A percentile compares a stretch with the other conserved stretches of the same genome.
phyloP scores from a whole-genome alignment of 192 early-diverging fungal genomes.

The Endogone sp. region DNA sequence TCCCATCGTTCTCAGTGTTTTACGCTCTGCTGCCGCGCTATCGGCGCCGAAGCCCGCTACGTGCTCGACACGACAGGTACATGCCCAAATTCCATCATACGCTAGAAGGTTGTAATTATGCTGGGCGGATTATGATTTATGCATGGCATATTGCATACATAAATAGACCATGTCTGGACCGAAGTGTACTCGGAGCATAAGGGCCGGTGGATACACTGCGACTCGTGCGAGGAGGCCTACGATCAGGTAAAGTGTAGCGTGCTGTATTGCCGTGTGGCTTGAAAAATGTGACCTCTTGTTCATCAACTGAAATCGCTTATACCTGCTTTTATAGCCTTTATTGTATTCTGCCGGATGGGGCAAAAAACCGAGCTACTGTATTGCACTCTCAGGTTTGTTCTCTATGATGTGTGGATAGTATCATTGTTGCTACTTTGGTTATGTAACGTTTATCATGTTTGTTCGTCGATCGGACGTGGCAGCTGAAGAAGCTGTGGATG shows the following conservation, averaged over 20 bases:
- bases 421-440: not conserved
- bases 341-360: constrained; percentile 52
- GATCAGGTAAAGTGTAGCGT: constrained; percentile 29
- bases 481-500: constrained; percentile 42
- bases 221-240: constrained; percentile 53
- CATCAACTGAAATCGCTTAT: not conserved
- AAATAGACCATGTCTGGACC: constrained; percentile 52
- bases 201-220: constrained; percentile 49
- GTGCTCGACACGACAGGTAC: constrained; percentile 44
- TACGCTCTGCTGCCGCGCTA: constrained; percentile 43
- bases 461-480: not conserved
- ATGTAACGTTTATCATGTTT: not conserved
- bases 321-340: constrained; percentile 26
- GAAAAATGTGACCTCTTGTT: not conserved
- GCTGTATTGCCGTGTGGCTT: not conserved
- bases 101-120: not conserved
- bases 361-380: constrained; percentile 40
- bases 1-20: constrained; percentile 35
- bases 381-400: constrained; percentile 36
- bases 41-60: constrained; percentile 42
- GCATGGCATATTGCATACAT: too few species aligned
- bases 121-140: not conserved
- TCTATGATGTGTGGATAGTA: too few species aligned
- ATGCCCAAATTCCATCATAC: not conserved
- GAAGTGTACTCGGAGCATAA: constrained; percentile 47